These are phyloP conservation scores for Clonostachys byssicola DNA, from an alignment of 2,329 filamentous ascomycete species.

Conservation along the genomic window DNA sequence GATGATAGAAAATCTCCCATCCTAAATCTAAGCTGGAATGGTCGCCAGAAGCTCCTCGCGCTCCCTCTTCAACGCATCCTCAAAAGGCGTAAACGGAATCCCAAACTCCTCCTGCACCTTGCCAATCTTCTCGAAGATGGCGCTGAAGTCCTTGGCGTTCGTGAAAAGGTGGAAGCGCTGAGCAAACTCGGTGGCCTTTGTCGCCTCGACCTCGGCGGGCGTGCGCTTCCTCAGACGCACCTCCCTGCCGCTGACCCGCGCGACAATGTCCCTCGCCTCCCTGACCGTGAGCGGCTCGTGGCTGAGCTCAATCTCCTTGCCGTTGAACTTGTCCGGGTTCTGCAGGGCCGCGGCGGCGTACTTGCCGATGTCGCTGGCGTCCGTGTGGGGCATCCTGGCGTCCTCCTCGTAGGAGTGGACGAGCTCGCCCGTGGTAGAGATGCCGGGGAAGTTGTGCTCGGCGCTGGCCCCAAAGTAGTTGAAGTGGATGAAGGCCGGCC, in stretches of 20 bases:
- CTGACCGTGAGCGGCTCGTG: conserved; percentile 20
- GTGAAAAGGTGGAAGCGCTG: neutral
- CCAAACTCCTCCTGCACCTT: neutral
- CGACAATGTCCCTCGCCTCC: conserved; percentile 18
- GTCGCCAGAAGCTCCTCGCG: neutral
- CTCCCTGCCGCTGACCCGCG: conserved; percentile 19
- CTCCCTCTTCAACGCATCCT: neutral
- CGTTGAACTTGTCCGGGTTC: conserved; percentile 18
- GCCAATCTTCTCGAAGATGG: neutral
- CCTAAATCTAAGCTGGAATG: neutral
- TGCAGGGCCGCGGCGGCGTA: conserved; percentile 23
- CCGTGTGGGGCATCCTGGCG: conserved; percentile 16
- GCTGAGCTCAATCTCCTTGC: conserved; percentile 21
- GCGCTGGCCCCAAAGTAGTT: conserved; percentile 16
- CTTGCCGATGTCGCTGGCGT: conserved; percentile 19
- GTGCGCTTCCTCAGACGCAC: conserved; percentile 7
- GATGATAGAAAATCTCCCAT: no score
- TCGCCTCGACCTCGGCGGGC: neutral
- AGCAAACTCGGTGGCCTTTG: neutral
- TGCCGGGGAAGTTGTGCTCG: conserved; percentile 17
- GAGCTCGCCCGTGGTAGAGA: conserved; percentile 17
- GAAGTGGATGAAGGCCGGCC: conserved; percentile 18
- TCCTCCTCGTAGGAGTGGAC: conserved; percentile 13
- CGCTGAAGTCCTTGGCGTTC: neutral
- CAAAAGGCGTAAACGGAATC: neutral